Evolutionary conservation across 805 yeast species (phyloP).

Genomic region (Barnettozyma salicaria): DNA sequence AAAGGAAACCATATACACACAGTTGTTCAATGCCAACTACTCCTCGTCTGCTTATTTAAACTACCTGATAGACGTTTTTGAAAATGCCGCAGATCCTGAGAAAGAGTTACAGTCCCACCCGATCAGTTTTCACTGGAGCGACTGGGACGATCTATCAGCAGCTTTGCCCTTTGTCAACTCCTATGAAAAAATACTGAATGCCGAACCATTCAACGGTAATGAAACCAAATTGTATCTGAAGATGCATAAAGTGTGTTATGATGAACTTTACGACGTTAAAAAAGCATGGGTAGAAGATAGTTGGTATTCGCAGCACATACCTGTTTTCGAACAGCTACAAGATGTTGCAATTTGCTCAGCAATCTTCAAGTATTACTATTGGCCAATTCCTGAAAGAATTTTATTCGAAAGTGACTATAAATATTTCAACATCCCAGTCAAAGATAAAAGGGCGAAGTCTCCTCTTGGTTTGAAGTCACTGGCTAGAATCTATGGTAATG

Average conservation of each 20-base stretch:
- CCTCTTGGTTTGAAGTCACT: slow-evolving; percentile 22
- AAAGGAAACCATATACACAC: slow-evolving; percentile 4
- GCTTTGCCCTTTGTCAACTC: slow-evolving; percentile 26
- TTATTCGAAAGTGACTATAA: slow-evolving; percentile 25
- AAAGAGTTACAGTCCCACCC: slow-evolving; percentile 9
- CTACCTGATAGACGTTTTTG: slow-evolving; percentile 11
- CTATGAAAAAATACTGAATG: slow-evolving; percentile 19
- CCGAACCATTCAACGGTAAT: slow-evolving; percentile 7
- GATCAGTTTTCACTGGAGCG: slow-evolving; percentile 30
- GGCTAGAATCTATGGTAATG: slow-evolving; percentile 13
- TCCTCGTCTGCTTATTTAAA: slow-evolving; percentile 17
- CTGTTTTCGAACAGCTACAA: slow-evolving; percentile 25
- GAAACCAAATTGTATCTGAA: slow-evolving; percentile 1
- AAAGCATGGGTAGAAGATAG: slow-evolving; percentile 26
- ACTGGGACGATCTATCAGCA: slow-evolving; percentile 26
- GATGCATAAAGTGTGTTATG: slow-evolving; percentile 20
- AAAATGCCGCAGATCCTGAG: slow-evolving; percentile 16
- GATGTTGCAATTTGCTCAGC: slow-evolving; percentile 26
- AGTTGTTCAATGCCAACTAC: slow-evolving; percentile 16
- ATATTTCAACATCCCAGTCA: slow-evolving; percentile 22
- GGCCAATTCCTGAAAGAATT: slow-evolving; percentile 26
- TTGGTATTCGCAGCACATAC: slow-evolving; percentile 7
- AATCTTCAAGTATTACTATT: slow-evolving; percentile 23
- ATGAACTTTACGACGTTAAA: slow-evolving; percentile 16
- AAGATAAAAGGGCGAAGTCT: slow-evolving; percentile 14